Conservation (phyloP, 257 asterid genomes). For the Przewalskia tangutica region DNA sequence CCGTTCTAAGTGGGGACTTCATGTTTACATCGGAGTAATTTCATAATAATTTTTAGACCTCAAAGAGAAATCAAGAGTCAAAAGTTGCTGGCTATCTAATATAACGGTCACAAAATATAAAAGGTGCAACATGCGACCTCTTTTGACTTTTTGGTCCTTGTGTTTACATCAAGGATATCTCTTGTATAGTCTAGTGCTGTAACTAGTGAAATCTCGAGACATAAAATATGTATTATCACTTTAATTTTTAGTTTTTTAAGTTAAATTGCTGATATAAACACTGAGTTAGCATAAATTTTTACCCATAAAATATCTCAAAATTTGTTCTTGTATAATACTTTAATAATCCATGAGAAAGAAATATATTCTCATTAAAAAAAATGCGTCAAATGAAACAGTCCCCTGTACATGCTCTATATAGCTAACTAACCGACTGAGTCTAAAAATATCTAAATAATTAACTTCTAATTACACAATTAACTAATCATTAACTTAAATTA, state of each 20-base stretch:
- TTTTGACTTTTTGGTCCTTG: neutral
- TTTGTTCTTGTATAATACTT: too few relatives aligned
- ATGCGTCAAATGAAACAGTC: too few relatives aligned
- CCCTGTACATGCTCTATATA: too few relatives aligned
- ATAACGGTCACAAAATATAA: neutral
- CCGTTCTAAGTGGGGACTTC: neutral
- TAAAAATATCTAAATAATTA: too few relatives aligned
- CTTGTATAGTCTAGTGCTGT: neutral
- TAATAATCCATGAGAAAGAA: too few relatives aligned
- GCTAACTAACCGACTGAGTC: too few relatives aligned
- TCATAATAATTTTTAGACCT: neutral
- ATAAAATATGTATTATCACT: neutral
- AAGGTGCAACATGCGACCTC: neutral
- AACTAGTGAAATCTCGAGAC: neutral
- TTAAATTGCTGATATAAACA: neutral
- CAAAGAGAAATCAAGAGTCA: neutral
- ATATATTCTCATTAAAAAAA: too few relatives aligned
- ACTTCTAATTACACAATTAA: too few relatives aligned
- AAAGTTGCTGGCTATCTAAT: neutral
- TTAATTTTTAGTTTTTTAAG: neutral
- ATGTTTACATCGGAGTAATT: neutral
- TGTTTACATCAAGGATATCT: neutral
- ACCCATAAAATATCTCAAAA: neutral
- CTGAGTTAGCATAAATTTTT: accelerated
- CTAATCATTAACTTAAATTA: too few relatives aligned